Evolutionary conservation across 2,329 filamentous ascomycete genomes (phyloP), one percentile per base, ranked within the genome.

Genomic region (Drechslerella dactyloides): DNA sequence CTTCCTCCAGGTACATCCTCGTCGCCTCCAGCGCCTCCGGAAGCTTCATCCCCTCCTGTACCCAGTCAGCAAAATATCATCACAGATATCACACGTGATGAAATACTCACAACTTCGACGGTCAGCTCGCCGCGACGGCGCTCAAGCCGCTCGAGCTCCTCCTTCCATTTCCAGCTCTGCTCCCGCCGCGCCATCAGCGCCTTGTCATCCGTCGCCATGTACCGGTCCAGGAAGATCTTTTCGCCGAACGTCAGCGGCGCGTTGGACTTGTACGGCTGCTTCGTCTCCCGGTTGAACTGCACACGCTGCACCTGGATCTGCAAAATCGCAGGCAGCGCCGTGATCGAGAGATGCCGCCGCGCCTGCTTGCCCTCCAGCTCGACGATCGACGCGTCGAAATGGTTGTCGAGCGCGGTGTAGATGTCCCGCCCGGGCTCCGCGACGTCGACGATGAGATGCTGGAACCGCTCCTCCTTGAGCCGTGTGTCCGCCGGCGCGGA

Each of bases 221-320:
- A 99, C 27, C 93, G 86, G 79, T 97, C 94, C 59, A 99, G 83
- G 77, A 90, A 96, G 11, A 99, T 84, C 1, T 85, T 88, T 74
- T 94, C 89, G 2, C 89, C 87, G n/a, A 99, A 86, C 19, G 86
- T 84, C 11, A 99, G 85, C 10, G 90, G 86, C 72, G 92, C 87
- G 60, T 86, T 87, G 27, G 92, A 91, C 78, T 96, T 96, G 77
- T 83, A 85, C 1, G 85, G 83, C 21, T 82, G 81, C 63, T 84
- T 84, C 62, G 81, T 83, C 48, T 84, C 84, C 5, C 85, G 84
- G 74, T 91, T 88, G 56, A 87, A 91, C 69, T 89, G 87, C 2
- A 90, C 88, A 3, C 94, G 87, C 78, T 96, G 91, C 33, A 99
- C 90, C 74, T 92, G 90, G 50, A 99, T 87, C 76, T 97, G 93